Conservation (phyloP, 495 filamentous ascomycete genomes). For the Penicillium psychrofluorescens region DNA sequence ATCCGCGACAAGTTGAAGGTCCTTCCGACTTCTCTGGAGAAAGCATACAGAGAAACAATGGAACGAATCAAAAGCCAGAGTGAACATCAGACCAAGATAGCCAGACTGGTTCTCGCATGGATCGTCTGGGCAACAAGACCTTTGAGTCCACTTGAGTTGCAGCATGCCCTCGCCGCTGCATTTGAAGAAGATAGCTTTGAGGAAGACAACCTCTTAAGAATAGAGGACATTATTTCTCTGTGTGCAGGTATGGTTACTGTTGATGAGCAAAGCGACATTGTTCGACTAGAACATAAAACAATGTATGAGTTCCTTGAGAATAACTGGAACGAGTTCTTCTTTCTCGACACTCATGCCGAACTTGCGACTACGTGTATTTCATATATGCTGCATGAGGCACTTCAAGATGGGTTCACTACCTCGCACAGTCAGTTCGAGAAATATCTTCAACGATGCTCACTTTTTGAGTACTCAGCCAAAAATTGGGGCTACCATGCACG, state of each 20-base stretch:
- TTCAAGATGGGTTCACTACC: too few species aligned
- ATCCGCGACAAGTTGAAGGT: too few species aligned
- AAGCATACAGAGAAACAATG: conserved; percentile 14
- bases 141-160: conserved; percentile 36
- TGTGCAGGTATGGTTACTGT: conserved; percentile 48
- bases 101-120: conserved; percentile 23
- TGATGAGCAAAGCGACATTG: conserved; percentile 32
- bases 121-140: conserved; percentile 28
- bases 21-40: too few species aligned
- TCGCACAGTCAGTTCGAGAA: too few species aligned
- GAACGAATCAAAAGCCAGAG: conserved; percentile 16
- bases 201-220: conserved; percentile 25
- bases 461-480: too few species aligned
- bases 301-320: conserved; percentile 40
- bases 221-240: conserved; percentile 34
- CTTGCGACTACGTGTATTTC: too few species aligned
- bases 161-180: conserved; percentile 40
- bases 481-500: too few species aligned
- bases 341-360: too few species aligned
- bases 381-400: too few species aligned
- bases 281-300: conserved; percentile 49
- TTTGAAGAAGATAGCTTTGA: conserved; percentile 22
- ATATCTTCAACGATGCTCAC: too few species aligned
- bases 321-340: too few species aligned
- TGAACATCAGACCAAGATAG: conserved; percentile 23